A percentile compares a stretch with the other conserved stretches of the same genome.
Evolutionary conservation across 257 asterid species (phyloP).

Genomic region (Gardenia jasminoides): DNA sequence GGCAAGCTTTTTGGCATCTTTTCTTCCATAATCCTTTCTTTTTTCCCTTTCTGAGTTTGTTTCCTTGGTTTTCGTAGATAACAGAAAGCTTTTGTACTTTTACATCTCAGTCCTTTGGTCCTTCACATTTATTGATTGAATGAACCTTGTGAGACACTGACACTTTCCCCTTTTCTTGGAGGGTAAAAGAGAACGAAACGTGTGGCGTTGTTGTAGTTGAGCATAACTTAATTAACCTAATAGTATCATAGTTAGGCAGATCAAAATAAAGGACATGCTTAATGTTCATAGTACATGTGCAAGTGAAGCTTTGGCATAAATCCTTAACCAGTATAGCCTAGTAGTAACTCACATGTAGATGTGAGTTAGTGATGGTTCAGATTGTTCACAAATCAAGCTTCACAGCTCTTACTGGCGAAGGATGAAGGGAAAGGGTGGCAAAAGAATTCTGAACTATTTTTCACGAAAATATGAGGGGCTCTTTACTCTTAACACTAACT

Average conservation of each 20-base stretch:
- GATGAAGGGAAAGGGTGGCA: not conserved
- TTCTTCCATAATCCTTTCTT: not conserved
- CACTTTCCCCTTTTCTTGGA: not conserved
- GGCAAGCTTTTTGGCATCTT: slow-evolving; percentile 32
- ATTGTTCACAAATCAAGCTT: no score
- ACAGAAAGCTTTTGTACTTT: not conserved
- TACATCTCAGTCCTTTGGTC: not conserved
- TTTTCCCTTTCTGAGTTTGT: not conserved
- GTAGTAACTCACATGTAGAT: no score
- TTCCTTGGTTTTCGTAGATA: not conserved
- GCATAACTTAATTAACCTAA: not conserved
- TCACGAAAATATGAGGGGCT: no score
- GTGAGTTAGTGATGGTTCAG: no score
- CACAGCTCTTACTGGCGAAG: not conserved
- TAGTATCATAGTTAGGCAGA: not conserved
- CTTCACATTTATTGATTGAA: not conserved
- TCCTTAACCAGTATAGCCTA: no score
- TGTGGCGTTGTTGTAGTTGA: no score
- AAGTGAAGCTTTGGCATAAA: no score
- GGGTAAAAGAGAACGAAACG: not conserved
- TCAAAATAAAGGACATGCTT: no score
- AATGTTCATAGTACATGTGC: no score
- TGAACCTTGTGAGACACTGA: not conserved
- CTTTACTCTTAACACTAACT: no score
- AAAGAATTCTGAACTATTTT: no score